Evolutionary conservation across 768 basidiomycete genomes (phyloP).

Genomic region (Russula sp.): DNA sequence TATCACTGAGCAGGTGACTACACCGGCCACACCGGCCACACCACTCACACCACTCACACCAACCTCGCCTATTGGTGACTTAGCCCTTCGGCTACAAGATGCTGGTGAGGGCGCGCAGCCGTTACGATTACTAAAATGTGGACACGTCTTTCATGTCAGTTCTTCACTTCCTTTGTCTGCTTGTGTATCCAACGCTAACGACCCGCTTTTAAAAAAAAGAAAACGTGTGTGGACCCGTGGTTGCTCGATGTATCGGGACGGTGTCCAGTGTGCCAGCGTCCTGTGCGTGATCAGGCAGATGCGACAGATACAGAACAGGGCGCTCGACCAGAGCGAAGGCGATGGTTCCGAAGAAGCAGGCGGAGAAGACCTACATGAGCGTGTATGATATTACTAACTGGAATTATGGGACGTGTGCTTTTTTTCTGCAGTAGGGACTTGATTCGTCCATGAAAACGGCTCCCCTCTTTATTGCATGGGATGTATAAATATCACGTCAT

Average conservation of each 20-base stretch:
- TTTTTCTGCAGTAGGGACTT: not conserved
- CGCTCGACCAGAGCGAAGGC: constrained; percentile 29
- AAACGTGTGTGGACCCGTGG: constrained; percentile 92
- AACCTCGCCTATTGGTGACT: constrained; percentile 30
- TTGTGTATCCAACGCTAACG: not conserved
- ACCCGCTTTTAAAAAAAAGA: constrained; percentile 41
- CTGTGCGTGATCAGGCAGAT: constrained; percentile 52
- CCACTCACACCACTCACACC: not conserved
- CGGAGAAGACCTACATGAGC: constrained; percentile 16
- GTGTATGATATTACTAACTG: not conserved
- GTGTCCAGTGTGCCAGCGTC: constrained; percentile 82
- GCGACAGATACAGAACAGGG: constrained; percentile 35
- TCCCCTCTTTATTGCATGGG: not conserved
- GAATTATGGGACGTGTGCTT: not conserved
- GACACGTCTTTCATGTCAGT: constrained; percentile 89
- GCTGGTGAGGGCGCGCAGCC: constrained; percentile 77
- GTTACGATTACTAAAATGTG: constrained; percentile 69
- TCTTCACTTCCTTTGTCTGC: not conserved
- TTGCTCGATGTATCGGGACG: constrained; percentile 78
- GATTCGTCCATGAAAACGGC: not conserved
- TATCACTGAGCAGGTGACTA: constrained; percentile 6
- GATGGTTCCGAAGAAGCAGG: constrained; percentile 24
- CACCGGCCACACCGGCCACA: not conserved
- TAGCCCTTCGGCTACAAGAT: constrained; percentile 56
- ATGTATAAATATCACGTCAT: not conserved